Evolutionary conservation across 2,329 filamentous ascomycete species (phyloP), one percentile per base, ranked within the genome.

Genomic region (Botryotinia convoluta): DNA sequence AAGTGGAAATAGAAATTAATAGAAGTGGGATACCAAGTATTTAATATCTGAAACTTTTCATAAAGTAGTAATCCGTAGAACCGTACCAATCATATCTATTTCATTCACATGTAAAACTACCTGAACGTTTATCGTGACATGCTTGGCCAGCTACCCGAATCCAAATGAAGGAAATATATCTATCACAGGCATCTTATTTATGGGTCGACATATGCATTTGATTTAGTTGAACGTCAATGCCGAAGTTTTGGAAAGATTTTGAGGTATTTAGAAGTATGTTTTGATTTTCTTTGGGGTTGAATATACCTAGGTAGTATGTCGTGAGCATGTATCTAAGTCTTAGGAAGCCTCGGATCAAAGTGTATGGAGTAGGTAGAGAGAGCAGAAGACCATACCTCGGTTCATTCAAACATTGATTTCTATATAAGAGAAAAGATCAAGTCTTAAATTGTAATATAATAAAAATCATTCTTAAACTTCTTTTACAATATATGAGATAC

Each of bases 51-150:
- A 45, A 44, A 48, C n/a, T 37, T 48, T 35, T 45, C 29, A 62
- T 32, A 22, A 14, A 22, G 35, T 37, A 26, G 29, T 22, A 29
- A 8, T 63, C 35, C 35, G 29, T 70, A 62, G 39, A 61, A 32
- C 54, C 68, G 68, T 39, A 37, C 68, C 68, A 70, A 70, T 70
- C 54, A 70, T 14, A 6, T 70, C 29, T 29, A 14, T 26, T 32
- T 29, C 37, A 29, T 45, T 64, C n/a, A 45, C 39, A 64, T 64
- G n/a, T 20, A 64, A 45, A 64, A 44, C 39, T 32, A 22, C n/a
- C 39, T 64, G n/a, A 22, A 14, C 29, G 8, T 32, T 67, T 39
- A 54, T 39, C 32, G 8, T 67, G 45, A 54, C 45, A 39, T 29
- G 8, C 45, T 54, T 37, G 61, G 61, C 39, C 61, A 64, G 39